Base-by-base conservation (phyloP, 2,329 filamentous ascomycete genomes). In the Trichoderma gracile region DNA sequence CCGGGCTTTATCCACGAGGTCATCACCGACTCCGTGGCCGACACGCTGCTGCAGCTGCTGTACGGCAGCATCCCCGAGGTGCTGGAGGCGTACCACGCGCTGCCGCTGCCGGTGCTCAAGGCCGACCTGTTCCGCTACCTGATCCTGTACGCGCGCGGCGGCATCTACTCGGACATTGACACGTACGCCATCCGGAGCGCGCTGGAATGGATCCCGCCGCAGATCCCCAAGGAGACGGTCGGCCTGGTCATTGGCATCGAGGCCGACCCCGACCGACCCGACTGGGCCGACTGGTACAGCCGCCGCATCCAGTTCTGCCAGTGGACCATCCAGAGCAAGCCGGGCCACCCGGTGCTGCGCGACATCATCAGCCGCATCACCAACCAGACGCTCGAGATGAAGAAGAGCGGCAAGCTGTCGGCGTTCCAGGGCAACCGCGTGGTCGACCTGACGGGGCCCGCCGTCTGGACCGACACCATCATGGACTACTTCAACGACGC, bases 251-350 rank as follows among this genome's bases (percentile, higher is more conserved):
- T 98, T 72, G 95, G 95, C 65, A 97, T 99, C 69, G 95, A 99
- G 80, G 95, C 95, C 5, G 95, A 99, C 74, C 93, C 95, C 0
- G 93, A 98, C 76, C 87, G 95, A 54, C 85, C 86, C 3, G 95
- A 99, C 76, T 99, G 95, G 95, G 84, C 87, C 42, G 82, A 97
- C 1, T 98, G 94, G 95, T 99, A 98, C 81, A 95, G 92, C 68
- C 90, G 95, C 66, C 87, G 94, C 68, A 93, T 99, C 67, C 95
- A 98, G 75, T 98, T 99, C 78, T 99, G 95, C 79, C 95, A 99
- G 77, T 99, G 95, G 95, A 99, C 95, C 1, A 97, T 99, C 68
- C 94, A 98, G 77, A 82, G 91, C 64, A 99, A 99, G 78, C 90
- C 94, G 0, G 95, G 95, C 12, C 95, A 99, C 75, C 95, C 95